Base-by-base conservation (phyloP, 2,329 filamentous ascomycete species). In the Ilyonectria robusta region DNA sequence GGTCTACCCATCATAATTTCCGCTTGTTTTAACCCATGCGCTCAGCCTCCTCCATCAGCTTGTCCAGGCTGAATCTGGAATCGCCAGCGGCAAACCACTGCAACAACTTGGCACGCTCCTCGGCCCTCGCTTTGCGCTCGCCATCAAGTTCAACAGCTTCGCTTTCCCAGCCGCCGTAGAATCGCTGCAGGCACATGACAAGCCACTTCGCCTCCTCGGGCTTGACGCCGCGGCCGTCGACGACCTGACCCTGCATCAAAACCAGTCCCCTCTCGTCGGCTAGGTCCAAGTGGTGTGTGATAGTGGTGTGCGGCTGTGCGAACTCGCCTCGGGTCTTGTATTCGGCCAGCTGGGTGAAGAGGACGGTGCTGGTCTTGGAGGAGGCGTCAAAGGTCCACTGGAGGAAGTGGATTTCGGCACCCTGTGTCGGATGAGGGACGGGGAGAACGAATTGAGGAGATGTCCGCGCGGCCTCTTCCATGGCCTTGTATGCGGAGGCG, bases 321-420 rank as follows among this genome's bases (percentile, higher is more conserved):
- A 91, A 99, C 80, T 97, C 93, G 58, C 95, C 95, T 58, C 95
- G 88, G 65, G 94, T 83, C 85, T 98, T 98, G 84, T 93, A 99
- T 79, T 98, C 94, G 17, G 94, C 95, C 35, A 99, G 87, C 77
- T 96, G 93, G 1, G 96, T 99, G 83, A 99, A 98, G 37, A 99
- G 90, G 6, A 98, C 91, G 0, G 92, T 94, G 66, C 88, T 89
- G 4, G 90, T 92, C 67, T 87, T 83, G 19, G 86, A 87, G 63
- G 84, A 83, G 23, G 81, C 83, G 67, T 97, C 95, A 81, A 97
- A 98, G 0, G 93, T 93, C 94, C 97, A 99, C 82, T 99, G 95
- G 69, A 99, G 82, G 81, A 97, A 97, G 82, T 99, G 96, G 51
- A 99, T 94, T 81, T 98, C 96, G 53, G 94, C 94, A 58, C 93